Conservation (phyloP, 2,329 filamentous ascomycete genomes). For the Fusarium setosum region DNA sequence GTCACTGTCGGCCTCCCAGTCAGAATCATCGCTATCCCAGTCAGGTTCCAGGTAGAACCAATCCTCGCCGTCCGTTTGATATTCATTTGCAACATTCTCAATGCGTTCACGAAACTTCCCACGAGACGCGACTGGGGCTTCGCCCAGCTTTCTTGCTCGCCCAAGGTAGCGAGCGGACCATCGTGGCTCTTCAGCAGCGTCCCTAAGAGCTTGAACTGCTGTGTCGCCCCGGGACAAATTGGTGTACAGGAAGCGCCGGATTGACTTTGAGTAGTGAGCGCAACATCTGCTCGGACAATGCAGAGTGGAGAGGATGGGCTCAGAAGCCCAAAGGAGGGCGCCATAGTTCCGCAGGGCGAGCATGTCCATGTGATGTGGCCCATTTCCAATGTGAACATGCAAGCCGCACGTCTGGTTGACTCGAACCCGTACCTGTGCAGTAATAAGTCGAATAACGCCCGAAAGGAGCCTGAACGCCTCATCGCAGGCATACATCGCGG, state of each 20-base stretch:
- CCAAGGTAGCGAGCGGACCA: constrained; percentile 28
- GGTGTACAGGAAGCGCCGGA: constrained; percentile 12
- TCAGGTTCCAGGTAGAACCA: constrained; percentile 15
- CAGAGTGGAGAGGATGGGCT: constrained; percentile 49
- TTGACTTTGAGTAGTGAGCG: constrained; percentile 4
- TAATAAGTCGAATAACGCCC: constrained; percentile 48
- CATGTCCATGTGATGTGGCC: constrained; percentile 43
- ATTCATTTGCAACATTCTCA: neutral
- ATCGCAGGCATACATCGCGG: constrained; percentile 46
- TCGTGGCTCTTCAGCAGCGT: neutral
- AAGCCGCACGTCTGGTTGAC: constrained; percentile 50
- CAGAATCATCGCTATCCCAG: constrained; percentile 23
- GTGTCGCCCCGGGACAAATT: constrained; percentile 5
- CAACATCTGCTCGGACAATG: constrained; percentile 47
- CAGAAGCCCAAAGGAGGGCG: constrained; percentile 50
- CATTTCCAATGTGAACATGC: constrained; percentile 53
- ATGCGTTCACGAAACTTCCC: constrained; percentile 1
- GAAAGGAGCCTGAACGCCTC: constrained; percentile 44
- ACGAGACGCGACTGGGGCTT: constrained; percentile 24
- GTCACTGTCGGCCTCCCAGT: constrained; percentile 19
- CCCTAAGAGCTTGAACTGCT: constrained; percentile 4
- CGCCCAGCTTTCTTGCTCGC: constrained; percentile 41
- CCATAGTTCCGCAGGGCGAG: constrained; percentile 44
- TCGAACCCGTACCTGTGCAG: constrained; percentile 43
- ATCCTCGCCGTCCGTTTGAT: too few relatives aligned